Evolutionary conservation across 176 grass and related monocot genomes (phyloP).

Genomic region (Poa annua): DNA sequence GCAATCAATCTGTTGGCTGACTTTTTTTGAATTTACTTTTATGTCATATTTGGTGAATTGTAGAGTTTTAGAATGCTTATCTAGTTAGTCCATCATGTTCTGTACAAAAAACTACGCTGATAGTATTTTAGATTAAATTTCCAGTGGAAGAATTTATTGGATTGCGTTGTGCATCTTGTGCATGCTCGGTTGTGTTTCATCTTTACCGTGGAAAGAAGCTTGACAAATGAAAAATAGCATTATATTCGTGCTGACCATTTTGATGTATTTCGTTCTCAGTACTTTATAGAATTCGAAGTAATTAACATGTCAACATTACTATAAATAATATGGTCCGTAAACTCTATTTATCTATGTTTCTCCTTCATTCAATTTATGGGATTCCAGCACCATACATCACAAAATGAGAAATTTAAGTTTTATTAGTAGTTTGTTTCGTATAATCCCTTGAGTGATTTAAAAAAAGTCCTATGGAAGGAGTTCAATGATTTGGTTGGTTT

Average conservation of each 20-base stretch:
- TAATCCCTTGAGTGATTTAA: neutral
- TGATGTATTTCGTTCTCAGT: neutral
- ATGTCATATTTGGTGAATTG: constrained; percentile 13
- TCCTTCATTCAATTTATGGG: constrained; percentile 25
- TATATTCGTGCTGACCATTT: neutral
- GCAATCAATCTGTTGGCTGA: neutral
- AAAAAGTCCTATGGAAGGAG: neutral
- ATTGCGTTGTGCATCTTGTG: neutral
- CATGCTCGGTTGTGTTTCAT: constrained; percentile 30
- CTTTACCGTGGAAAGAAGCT: neutral
- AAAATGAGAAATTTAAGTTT: neutral
- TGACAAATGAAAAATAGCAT: constrained; percentile 6
- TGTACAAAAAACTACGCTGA: neutral
- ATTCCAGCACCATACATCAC: neutral
- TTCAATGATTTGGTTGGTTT: neutral
- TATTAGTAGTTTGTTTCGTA: neutral
- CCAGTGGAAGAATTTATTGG: neutral
- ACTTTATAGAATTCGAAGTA: constrained; percentile 10
- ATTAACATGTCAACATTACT: constrained; percentile 23
- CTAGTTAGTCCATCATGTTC: neutral
- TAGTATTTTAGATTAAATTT: constrained; percentile 14
- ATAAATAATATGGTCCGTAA: neutral
- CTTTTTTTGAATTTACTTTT: constrained; percentile 12
- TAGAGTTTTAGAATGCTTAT: neutral
- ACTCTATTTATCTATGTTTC: neutral